A percentile compares a stretch with the other conserved stretches of the same genome.
These are phyloP conservation scores for Fusarium pseudoanthophilum DNA, from an alignment of 2,329 filamentous ascomycete species.

Conservation along the genomic window DNA sequence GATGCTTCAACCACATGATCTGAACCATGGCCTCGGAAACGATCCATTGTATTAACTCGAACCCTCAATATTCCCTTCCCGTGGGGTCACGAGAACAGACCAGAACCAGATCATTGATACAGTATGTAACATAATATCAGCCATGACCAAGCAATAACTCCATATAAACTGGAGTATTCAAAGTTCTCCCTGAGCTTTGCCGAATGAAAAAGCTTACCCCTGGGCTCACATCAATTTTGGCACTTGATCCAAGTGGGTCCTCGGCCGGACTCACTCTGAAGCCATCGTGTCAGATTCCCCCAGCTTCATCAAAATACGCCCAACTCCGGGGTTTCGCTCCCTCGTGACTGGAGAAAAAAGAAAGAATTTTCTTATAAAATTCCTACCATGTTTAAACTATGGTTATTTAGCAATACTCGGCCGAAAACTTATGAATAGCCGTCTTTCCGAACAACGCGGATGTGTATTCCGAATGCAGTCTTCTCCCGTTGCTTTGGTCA, in stretches of 20 bases:
- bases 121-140: constrained; percentile 16
- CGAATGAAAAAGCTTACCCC: constrained; percentile 1
- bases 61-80: not conserved
- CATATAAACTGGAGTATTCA: not conserved
- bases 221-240: constrained; percentile 20
- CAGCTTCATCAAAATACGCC: constrained; percentile 22
- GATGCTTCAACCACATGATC: constrained; percentile 1
- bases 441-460: constrained; percentile 19
- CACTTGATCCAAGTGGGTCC: constrained; percentile 11
- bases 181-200: constrained; percentile 6
- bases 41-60: constrained; percentile 18
- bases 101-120: constrained; percentile 6
- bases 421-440: constrained; percentile 25
- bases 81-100: constrained; percentile 28
- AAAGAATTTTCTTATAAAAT: not conserved
- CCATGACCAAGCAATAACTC: constrained; percentile 18
- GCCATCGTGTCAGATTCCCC: constrained; percentile 34
- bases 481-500: not conserved
- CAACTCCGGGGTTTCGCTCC: constrained; percentile 12
- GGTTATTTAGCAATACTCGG: constrained; percentile 6
- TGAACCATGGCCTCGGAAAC: constrained; percentile 20
- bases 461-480: constrained; percentile 15
- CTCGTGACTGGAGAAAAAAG: constrained; percentile 22
- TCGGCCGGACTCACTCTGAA: constrained; percentile 34
- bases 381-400: not conserved